phyloP scores from a whole-genome alignment of 352 stramenopile species.

The Phytopythium ostracodes region DNA sequence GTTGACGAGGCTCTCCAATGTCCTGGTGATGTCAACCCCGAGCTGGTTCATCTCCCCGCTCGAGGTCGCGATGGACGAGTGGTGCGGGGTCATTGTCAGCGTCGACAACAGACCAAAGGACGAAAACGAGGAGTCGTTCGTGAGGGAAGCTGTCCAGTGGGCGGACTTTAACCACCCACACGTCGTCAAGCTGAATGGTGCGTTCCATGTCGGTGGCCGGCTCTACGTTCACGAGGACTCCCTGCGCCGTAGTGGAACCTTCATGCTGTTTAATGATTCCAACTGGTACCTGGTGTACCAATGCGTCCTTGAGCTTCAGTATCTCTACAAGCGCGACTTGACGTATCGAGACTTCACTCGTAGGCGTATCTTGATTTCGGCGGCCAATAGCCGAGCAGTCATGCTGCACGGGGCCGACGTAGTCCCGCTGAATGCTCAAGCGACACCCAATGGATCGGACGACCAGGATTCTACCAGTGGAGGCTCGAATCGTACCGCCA shows the following conservation, averaged over 20 bases:
- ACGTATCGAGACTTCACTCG: background rate
- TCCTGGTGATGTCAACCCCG: background rate
- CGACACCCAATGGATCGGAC: background rate
- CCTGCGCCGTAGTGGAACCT: background rate
- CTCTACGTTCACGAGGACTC: background rate
- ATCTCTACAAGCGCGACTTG: background rate
- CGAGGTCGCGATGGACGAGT: slow-evolving; percentile 4
- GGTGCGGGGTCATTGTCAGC: background rate
- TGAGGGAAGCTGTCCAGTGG: background rate
- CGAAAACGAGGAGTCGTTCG: slow-evolving; percentile 1
- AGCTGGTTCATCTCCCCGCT: slow-evolving; percentile 5
- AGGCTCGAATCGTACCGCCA: too few species aligned
- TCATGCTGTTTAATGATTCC: background rate
- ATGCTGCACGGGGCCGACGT: background rate
- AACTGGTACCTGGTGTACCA: slow-evolving; percentile 1
- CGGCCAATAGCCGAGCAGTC: background rate
- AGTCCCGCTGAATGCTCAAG: background rate
- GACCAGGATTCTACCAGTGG: background rate
- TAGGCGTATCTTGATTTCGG: background rate
- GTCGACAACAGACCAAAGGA: background rate
- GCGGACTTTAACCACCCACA: slow-evolving; percentile 3
- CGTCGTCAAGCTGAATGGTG: slow-evolving; percentile 3
- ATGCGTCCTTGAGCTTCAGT: background rate
- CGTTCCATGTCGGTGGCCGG: background rate
- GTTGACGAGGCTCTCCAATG: background rate